Evolutionary conservation across 306 rosid genomes (phyloP).

Genomic region (Cercis canadensis): DNA sequence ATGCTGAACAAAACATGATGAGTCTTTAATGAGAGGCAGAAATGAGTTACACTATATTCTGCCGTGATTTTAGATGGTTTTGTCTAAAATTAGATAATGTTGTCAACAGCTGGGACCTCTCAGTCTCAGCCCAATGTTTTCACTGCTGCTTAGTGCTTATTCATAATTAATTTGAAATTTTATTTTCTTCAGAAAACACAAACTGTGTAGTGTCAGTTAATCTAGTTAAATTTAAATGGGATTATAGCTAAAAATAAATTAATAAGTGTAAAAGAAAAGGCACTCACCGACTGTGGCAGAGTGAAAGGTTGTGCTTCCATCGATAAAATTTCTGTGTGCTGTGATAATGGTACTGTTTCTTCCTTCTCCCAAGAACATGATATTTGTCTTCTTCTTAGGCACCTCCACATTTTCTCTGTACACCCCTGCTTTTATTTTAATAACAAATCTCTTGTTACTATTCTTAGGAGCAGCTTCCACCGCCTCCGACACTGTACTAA

Average conservation of each 20-base stretch:
- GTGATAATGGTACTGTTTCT: slow-evolving; percentile 67
- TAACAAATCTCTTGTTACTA: slow-evolving; percentile 56
- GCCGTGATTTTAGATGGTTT: too few species aligned
- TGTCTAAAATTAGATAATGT: too few species aligned
- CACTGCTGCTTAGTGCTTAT: too few species aligned
- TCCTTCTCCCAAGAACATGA: slow-evolving; percentile 81
- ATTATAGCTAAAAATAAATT: neutral
- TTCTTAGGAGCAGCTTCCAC: slow-evolving; percentile 72
- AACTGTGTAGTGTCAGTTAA: too few species aligned
- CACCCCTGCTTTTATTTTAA: slow-evolving; percentile 71
- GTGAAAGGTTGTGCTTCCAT: slow-evolving; percentile 79
- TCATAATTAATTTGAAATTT: too few species aligned
- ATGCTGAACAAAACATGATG: too few species aligned
- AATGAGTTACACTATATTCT: too few species aligned
- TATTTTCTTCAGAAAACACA: too few species aligned
- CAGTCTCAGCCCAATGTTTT: too few species aligned
- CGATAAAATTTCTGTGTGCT: slow-evolving; percentile 64
- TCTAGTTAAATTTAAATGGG: neutral
- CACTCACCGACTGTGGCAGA: slow-evolving; percentile 76
- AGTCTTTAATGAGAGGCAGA: too few species aligned
- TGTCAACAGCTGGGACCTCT: too few species aligned
- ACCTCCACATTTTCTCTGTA: slow-evolving; percentile 76
- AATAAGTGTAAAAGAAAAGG: neutral
- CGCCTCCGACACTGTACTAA: slow-evolving; percentile 63
- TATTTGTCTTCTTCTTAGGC: slow-evolving; percentile 59